A percentile compares a stretch with the other conserved stretches of the same genome.
These are phyloP conservation scores for Adansonia gregorii DNA, from an alignment of 441 rosid genomes.

Conservation along the genomic window DNA sequence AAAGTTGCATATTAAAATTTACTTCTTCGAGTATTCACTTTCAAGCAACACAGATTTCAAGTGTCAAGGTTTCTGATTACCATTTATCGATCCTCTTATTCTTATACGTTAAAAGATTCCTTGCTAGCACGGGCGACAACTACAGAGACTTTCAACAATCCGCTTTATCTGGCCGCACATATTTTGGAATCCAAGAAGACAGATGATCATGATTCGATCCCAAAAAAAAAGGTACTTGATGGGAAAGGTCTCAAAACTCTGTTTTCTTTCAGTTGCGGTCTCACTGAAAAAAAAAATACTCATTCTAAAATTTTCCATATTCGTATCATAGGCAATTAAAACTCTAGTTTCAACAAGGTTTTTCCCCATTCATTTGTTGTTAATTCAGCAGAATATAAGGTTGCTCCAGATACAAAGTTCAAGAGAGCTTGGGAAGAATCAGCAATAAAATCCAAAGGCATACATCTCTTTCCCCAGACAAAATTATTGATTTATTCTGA, in stretches of 20 bases:
- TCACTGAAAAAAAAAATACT: background rate
- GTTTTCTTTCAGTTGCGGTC: background rate
- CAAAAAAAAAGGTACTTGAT: no score
- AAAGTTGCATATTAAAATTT: background rate
- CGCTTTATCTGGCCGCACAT: background rate
- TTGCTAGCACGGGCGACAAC: background rate
- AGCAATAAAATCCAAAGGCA: background rate
- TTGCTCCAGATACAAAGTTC: background rate
- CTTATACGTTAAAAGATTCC: no score
- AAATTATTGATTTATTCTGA: background rate
- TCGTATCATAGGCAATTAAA: background rate
- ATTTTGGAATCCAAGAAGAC: background rate
- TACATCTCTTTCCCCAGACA: background rate
- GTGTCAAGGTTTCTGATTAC: background rate
- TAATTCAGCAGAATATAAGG: background rate
- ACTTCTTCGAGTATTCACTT: background rate
- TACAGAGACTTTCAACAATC: background rate
- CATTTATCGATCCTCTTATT: background rate
- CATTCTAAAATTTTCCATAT: background rate
- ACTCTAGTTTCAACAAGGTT: background rate
- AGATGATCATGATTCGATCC: background rate
- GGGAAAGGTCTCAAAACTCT: no score
- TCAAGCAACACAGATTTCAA: background rate
- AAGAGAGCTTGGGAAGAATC: constrained; percentile 1
- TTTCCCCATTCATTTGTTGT: background rate